Evolutionary conservation across 2,329 filamentous ascomycete species (phyloP).

Genomic region (Talaromyces pinophilus): DNA sequence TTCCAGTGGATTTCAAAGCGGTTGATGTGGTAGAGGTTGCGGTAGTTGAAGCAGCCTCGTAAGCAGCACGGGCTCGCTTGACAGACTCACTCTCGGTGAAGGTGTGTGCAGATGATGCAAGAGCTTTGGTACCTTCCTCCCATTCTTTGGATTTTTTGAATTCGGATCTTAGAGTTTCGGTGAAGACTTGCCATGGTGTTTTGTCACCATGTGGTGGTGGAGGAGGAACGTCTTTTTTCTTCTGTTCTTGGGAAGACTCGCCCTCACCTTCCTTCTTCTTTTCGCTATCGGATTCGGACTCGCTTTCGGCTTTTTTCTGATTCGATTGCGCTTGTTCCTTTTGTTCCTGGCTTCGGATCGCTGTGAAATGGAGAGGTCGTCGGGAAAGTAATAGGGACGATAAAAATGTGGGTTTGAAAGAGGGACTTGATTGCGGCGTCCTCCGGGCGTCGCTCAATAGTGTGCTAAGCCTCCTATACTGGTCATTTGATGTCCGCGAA

Average conservation of each 20-base stretch:
- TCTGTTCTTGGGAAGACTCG: conserved; percentile 49
- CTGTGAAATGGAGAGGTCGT: conserved; percentile 40
- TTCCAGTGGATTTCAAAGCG: conserved; percentile 81
- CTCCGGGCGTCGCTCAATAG: conserved; percentile 38
- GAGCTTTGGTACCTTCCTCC: conserved; percentile 97
- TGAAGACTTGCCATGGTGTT: conserved; percentile 98
- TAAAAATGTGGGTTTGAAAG: conserved; percentile 23
- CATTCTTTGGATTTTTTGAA: conserved; percentile 98
- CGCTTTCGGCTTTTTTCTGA: conserved; percentile 30
- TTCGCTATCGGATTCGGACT: conserved; percentile 49
- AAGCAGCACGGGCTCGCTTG: conserved; percentile 79
- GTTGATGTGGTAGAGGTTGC: conserved; percentile 76
- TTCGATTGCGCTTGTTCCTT: conserved; percentile 40
- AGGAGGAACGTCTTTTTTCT: conserved; percentile 71
- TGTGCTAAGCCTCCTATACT: conserved; percentile 35
- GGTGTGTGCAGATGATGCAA: conserved; percentile 83
- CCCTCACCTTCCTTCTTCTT: conserved; percentile 40
- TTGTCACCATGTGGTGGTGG: conserved; percentile 98
- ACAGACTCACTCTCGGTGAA: conserved; percentile 93
- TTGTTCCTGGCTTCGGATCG: conserved; percentile 37
- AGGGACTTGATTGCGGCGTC: conserved; percentile 42
- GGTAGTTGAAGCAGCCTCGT: conserved; percentile 80
- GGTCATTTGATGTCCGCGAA: conserved; percentile 35
- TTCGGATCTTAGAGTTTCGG: conserved; percentile 89
- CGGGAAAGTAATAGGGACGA: conserved; percentile 27